Evolutionary conservation across 2,329 filamentous ascomycete species (phyloP).

Genomic region (Parafenestella ontariensis): DNA sequence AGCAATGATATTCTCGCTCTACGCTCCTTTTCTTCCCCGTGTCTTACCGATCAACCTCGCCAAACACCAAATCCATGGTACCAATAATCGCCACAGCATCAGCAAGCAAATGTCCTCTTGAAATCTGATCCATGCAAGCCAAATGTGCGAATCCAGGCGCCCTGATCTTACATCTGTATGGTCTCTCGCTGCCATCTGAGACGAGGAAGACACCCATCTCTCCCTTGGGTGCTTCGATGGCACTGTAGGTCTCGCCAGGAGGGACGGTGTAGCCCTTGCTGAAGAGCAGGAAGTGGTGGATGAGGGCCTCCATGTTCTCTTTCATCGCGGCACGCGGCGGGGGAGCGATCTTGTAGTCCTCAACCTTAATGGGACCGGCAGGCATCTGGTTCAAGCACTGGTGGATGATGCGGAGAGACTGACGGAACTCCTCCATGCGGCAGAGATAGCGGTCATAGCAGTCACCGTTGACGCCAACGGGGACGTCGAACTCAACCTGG

Average conservation of each 20-base stretch:
- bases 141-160: constrained; percentile 97
- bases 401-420: constrained; percentile 96
- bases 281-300: constrained; percentile 98
- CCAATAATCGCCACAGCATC: constrained; percentile 96
- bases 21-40: background rate
- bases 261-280: constrained; percentile 98
- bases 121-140: constrained; percentile 91
- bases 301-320: constrained; percentile 99
- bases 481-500: constrained; percentile 97
- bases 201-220: constrained; percentile 99
- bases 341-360: constrained; percentile 98
- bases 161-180: constrained; percentile 94
- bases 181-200: constrained; percentile 93
- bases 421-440: constrained; percentile 99
- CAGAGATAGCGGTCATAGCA: constrained; percentile 99
- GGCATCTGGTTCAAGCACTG: constrained; percentile 99
- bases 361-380: constrained; percentile 87
- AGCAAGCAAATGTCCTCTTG: constrained; percentile 89
- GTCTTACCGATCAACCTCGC: constrained; percentile 31
- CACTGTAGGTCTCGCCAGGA: constrained; percentile 96
- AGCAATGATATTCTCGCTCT: constrained; percentile 4
- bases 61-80: constrained; percentile 53
- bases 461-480: constrained; percentile 94
- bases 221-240: constrained; percentile 99
- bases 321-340: constrained; percentile 98